Conservation (phyloP, 2,329 filamentous ascomycete genomes). For the Fusarium continuum region DNA sequence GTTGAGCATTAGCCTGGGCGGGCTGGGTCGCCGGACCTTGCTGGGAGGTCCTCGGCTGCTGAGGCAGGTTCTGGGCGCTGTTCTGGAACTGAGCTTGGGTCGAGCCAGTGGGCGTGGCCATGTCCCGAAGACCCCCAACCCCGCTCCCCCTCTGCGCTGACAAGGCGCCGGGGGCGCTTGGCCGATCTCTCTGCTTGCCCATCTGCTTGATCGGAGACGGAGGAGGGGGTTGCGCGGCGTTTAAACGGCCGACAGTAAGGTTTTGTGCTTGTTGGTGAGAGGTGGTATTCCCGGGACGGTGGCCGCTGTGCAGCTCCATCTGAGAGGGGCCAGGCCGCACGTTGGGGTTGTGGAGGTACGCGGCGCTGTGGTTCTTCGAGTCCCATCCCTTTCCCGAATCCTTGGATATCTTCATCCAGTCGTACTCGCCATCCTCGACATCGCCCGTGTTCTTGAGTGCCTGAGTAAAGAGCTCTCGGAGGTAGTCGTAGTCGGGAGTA, state of each 20-base stretch:
- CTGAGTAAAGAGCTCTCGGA: slow-evolving; percentile 95
- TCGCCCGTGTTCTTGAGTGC: slow-evolving; percentile 93
- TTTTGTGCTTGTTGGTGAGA: slow-evolving; percentile 69
- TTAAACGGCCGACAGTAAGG: slow-evolving; percentile 88
- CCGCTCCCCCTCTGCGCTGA: slow-evolving; percentile 80
- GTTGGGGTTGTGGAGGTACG: slow-evolving; percentile 78
- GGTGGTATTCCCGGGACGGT: slow-evolving; percentile 71
- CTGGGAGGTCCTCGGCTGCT: slow-evolving; percentile 69
- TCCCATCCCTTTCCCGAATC: slow-evolving; percentile 89
- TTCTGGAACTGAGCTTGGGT: slow-evolving; percentile 97
- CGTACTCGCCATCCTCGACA: slow-evolving; percentile 97
- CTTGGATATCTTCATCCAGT: slow-evolving; percentile 98
- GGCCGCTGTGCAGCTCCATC: slow-evolving; percentile 82
- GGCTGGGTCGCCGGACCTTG: slow-evolving; percentile 67
- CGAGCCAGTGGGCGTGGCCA: slow-evolving; percentile 85
- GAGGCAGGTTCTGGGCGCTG: slow-evolving; percentile 87
- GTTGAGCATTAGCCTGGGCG: slow-evolving; percentile 63
- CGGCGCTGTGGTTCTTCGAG: slow-evolving; percentile 70
- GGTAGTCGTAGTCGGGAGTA: slow-evolving; percentile 97
- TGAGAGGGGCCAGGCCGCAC: slow-evolving; percentile 81
- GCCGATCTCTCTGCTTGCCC: slow-evolving; percentile 77
- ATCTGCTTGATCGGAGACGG: slow-evolving; percentile 85
- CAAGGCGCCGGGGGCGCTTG: slow-evolving; percentile 79
- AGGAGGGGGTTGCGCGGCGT: slow-evolving; percentile 89
- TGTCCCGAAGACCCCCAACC: slow-evolving; percentile 76